Base-by-base conservation (phyloP, 2,329 filamentous ascomycete species). In the Boeremia lycopersici region DNA sequence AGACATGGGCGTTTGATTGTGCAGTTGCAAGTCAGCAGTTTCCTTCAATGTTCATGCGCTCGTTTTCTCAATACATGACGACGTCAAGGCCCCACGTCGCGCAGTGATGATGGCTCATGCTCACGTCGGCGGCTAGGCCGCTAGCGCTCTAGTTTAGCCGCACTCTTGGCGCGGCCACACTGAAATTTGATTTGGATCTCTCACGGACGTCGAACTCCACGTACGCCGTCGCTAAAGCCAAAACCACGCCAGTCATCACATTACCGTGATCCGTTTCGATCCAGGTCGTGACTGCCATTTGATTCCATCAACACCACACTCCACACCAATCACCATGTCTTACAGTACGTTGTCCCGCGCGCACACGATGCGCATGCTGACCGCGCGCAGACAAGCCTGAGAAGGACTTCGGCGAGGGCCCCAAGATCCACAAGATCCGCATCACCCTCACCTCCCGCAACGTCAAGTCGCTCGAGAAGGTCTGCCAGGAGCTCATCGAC, bases 391-490 rank as follows among this genome's bases (percentile, higher is more conserved):
- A 96, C 82, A 96, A 97, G 88, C 83, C 85, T 77, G 93, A 96
- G 81, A 96, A 97, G 87, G 73, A 93, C 75, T 89, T 91, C 81
- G 89, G 86, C 83, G 93, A 96, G 79, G 88, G 88, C 79, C 91
- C 91, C 86, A 96, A 96, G 88, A 89, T 89, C 84, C 91, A 96
- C 89, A 92, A 93, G 84, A 96, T 96, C 86, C 91, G 93, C 79
- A 97, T 98, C 86, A 98, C 93, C 80, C 86, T 97, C 75, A 95
- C 93, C 79, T 90, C 86, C 75, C 90, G 91, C 84, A 97, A 97
- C 84, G 93, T 98, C 77, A 84, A 88, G 88, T 65, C 92, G 71
- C 91, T 98, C 77, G 95, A 98, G 71, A 72, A 75, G 69, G 93
- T 98, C 79, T 97, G 91, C 87, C 84, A 87, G 77, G 95, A 98